Conservation (phyloP, 306 rosid species). For the Glycine latifolia region DNA sequence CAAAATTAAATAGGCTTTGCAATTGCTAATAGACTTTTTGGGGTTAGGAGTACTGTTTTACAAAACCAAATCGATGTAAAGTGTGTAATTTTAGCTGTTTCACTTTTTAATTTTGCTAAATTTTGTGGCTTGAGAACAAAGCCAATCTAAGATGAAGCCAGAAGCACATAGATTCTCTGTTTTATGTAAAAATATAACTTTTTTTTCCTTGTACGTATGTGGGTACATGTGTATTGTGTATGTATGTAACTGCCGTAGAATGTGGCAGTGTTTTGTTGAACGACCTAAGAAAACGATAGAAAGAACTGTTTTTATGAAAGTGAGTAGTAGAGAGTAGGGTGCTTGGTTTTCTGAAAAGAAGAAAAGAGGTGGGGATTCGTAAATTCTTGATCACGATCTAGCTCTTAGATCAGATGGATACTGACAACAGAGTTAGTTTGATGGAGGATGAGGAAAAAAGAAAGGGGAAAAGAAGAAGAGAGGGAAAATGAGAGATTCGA, state of each 20-base stretch:
- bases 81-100: neutral
- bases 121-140: neutral
- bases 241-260: conserved; percentile 26
- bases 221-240: conserved; percentile 19
- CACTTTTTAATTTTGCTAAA: neutral
- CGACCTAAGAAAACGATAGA: neutral
- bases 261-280: conserved; percentile 33
- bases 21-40: neutral
- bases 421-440: conserved; percentile 54
- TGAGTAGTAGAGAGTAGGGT: conserved; percentile 45
- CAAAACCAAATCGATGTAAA: neutral
- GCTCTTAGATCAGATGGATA: conserved; percentile 51
- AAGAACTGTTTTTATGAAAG: conserved; percentile 35
- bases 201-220: neutral
- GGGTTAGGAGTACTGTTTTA: neutral
- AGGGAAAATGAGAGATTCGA: conserved; percentile 74
- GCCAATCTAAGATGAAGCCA: neutral
- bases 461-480: conserved; percentile 22
- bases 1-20: neutral
- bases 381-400: conserved; percentile 61
- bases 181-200: neutral
- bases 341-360: conserved; percentile 46
- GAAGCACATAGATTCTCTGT: conserved; percentile 5
- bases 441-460: conserved; percentile 39
- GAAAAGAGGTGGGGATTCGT: conserved; percentile 58